phyloP scores from a whole-genome alignment of 495 filamentous ascomycete genomes.

The Cercophora samala region DNA sequence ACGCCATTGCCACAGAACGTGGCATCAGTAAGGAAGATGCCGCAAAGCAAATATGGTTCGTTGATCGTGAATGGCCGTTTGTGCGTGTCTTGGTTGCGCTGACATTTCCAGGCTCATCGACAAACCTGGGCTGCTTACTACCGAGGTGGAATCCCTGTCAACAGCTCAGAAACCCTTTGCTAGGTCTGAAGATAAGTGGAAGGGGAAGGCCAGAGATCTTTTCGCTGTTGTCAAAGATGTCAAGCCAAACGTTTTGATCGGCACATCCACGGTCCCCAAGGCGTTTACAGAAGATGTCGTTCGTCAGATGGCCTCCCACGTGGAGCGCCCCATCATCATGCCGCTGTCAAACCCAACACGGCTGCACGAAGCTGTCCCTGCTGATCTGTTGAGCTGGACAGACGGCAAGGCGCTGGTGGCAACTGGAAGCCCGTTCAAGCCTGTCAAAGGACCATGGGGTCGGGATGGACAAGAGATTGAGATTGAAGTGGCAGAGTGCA shows the following conservation, averaged over 20 bases:
- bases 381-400: slow-evolving; percentile 77
- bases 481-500: slow-evolving; percentile 77
- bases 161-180: slow-evolving; percentile 65
- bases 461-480: slow-evolving; percentile 53
- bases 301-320: slow-evolving; percentile 73
- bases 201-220: slow-evolving; percentile 54
- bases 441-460: slow-evolving; percentile 61
- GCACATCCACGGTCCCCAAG: slow-evolving; percentile 78
- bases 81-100: neutral
- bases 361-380: slow-evolving; percentile 76
- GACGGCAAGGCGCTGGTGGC: slow-evolving; percentile 75
- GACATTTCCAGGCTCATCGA: slow-evolving; percentile 65
- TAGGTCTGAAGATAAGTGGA: slow-evolving; percentile 63
- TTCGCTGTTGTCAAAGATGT: slow-evolving; percentile 65
- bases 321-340: slow-evolving; percentile 74
- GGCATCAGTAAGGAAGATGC: slow-evolving; percentile 70
- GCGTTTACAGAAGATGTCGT: slow-evolving; percentile 74
- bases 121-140: slow-evolving; percentile 74
- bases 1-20: slow-evolving; percentile 69
- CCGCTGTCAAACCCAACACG: slow-evolving; percentile 84
- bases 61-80: neutral
- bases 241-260: slow-evolving; percentile 78
- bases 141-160: slow-evolving; percentile 50
- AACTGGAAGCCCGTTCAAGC: slow-evolving; percentile 79
- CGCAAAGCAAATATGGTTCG: slow-evolving; percentile 74